Percentiles rank a stretch among this genome's conserved stretches.
phyloP scores from a whole-genome alignment of 2,329 filamentous ascomycete species.

The Penicillium fuscoglaucum region DNA sequence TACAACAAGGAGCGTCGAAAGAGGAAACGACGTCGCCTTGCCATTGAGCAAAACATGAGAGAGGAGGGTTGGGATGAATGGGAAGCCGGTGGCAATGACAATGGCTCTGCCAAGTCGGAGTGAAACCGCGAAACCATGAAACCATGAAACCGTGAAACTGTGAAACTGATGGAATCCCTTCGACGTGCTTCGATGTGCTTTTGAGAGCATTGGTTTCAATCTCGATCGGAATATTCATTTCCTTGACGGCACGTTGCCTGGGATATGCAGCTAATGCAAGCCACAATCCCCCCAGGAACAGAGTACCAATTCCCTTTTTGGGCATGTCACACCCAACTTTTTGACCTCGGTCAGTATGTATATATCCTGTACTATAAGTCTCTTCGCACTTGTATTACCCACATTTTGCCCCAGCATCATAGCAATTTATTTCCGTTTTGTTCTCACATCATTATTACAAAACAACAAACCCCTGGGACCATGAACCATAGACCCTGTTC shows the following conservation, averaged over 20 bases:
- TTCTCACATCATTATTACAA: background rate
- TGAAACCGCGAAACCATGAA: conserved; percentile 8
- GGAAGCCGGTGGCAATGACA: conserved; percentile 3
- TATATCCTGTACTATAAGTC: conserved; percentile 7
- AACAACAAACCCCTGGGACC: background rate
- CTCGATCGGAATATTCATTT: background rate
- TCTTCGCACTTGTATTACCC: background rate
- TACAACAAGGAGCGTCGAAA: conserved; percentile 25
- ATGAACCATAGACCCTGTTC: background rate
- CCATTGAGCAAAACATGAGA: conserved; percentile 20
- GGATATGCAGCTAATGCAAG: background rate
- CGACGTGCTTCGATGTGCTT: background rate
- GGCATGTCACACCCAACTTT: background rate
- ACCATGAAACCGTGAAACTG: conserved; percentile 3
- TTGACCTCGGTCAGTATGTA: background rate
- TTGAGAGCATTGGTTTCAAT: background rate
- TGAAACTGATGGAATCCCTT: background rate
- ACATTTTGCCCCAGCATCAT: conserved; percentile 1
- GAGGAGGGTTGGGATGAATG: conserved; percentile 27
- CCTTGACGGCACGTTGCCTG: background rate
- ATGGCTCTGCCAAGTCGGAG: background rate
- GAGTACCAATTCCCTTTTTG: background rate
- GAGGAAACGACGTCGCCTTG: conserved; percentile 20
- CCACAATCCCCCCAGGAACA: background rate
- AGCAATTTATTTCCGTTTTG: background rate